Percentiles rank a stretch among this genome's conserved stretches.
Conservation (phyloP, 2,329 filamentous ascomycete genomes). For the Penicillium olsonii region DNA sequence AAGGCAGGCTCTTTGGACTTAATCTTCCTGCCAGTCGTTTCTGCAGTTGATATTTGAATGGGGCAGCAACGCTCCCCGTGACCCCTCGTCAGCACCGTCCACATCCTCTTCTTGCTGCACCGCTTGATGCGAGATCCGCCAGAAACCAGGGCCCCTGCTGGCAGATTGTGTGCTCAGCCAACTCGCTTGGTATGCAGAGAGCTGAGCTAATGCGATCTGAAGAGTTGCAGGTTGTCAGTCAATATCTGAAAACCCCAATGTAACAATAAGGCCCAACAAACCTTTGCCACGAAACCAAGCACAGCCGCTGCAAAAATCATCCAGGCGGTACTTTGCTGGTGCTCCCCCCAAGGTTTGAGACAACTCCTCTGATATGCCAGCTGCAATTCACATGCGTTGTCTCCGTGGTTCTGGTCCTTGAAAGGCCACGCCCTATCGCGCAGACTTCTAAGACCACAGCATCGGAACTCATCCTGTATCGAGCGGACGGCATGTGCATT, state of each 20-base stretch:
- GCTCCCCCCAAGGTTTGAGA: slow-evolving; percentile 29
- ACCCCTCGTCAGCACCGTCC: neutral
- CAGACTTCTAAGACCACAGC: slow-evolving; percentile 39
- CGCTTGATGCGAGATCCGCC: slow-evolving; percentile 11
- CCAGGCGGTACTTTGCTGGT: slow-evolving; percentile 29
- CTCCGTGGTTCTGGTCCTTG: slow-evolving; percentile 31
- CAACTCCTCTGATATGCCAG: slow-evolving; percentile 35
- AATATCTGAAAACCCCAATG: neutral
- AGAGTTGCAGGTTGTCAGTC: slow-evolving; percentile 1
- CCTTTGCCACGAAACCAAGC: slow-evolving; percentile 25
- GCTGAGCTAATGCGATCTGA: slow-evolving; percentile 1
- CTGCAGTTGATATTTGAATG: slow-evolving; percentile 2
- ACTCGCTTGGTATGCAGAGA: slow-evolving; percentile 1
- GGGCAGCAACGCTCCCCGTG: slow-evolving; percentile 7
- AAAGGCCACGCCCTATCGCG: slow-evolving; percentile 43
- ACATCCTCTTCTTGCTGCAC: slow-evolving; percentile 3
- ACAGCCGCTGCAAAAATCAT: slow-evolving; percentile 31
- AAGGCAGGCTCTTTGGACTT: neutral
- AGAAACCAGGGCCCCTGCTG: slow-evolving; percentile 5
- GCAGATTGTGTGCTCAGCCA: slow-evolving; percentile 4
- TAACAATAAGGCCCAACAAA: slow-evolving; percentile 6
- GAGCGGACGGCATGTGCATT: slow-evolving; percentile 32
- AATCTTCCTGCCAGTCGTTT: slow-evolving; percentile 8
- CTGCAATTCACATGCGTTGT: slow-evolving; percentile 34
- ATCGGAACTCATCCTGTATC: slow-evolving; percentile 36